Conservation (phyloP, 2,329 filamentous ascomycete species). For the Trichoderma afroharzianum region DNA sequence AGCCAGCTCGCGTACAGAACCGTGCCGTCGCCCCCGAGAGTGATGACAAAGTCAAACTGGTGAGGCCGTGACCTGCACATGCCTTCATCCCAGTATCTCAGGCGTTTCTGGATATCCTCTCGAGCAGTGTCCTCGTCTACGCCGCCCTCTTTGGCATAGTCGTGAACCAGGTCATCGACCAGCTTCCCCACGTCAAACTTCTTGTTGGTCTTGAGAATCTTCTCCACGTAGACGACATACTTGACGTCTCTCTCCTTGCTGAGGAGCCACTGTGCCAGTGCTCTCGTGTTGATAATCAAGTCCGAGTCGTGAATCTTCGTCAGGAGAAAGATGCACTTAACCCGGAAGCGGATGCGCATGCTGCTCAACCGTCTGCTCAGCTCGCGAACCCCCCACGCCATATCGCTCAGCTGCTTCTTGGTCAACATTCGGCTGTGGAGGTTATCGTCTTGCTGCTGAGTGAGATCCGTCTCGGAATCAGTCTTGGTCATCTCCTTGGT, state of each 20-base stretch:
- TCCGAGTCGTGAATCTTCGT: conserved; percentile 88
- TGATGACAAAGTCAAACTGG: conserved; percentile 89
- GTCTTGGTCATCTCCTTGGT: conserved; percentile 44
- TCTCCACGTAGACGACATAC: conserved; percentile 82
- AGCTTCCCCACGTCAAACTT: conserved; percentile 72
- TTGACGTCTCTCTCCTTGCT: conserved; percentile 60
- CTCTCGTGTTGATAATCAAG: conserved; percentile 71
- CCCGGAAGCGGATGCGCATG: conserved; percentile 76
- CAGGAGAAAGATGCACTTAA: conserved; percentile 79
- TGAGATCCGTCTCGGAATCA: conserved; percentile 40
- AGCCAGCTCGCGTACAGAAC: conserved; percentile 95
- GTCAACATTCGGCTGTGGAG: conserved; percentile 73
- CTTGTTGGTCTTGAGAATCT: conserved; percentile 66
- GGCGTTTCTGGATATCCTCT: conserved; percentile 44
- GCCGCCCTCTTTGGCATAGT: conserved; percentile 38
- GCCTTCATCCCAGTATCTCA: conserved; percentile 80
- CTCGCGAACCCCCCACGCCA: conserved; percentile 94
- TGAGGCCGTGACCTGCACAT: conserved; percentile 77
- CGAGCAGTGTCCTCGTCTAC: conserved; percentile 33
- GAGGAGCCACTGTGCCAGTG: conserved; percentile 77
- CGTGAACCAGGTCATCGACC: conserved; percentile 54
- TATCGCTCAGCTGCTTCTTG: conserved; percentile 91
- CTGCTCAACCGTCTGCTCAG: conserved; percentile 81
- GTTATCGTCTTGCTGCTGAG: conserved; percentile 27
- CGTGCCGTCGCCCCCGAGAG: conserved; percentile 91